Percentiles rank a stretch among this genome's conserved stretches.
phyloP scores from a whole-genome alignment of 371 early-diverging fungal species.

The Neoconidiobolus thromboides region DNA sequence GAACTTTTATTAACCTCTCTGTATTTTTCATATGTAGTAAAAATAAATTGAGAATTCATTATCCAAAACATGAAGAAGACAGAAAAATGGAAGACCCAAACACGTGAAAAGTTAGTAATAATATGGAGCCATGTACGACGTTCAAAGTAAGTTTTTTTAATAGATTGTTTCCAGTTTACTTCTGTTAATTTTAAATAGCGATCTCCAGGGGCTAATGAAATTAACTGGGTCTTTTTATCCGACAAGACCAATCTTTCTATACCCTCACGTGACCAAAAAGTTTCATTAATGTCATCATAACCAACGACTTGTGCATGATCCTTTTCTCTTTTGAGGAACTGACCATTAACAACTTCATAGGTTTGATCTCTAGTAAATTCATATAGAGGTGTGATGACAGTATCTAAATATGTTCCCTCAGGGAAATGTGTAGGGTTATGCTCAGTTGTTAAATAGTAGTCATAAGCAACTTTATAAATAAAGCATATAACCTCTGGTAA shows the following conservation, averaged over 20 bases:
- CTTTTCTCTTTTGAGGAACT: constrained; percentile 51
- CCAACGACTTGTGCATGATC: constrained; percentile 68
- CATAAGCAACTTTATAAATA: constrained; percentile 53
- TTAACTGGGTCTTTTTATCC: constrained; percentile 23
- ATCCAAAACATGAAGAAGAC: constrained; percentile 67
- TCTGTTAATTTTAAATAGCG: constrained; percentile 40
- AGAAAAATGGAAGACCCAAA: constrained; percentile 72
- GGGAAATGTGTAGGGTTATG: background rate
- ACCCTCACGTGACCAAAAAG: constrained; percentile 37
- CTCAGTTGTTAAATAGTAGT: constrained; percentile 18
- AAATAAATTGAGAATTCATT: constrained; percentile 48
- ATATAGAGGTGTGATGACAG: constrained; percentile 58
- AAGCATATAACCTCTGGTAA: constrained; percentile 70
- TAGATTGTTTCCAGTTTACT: constrained; percentile 49
- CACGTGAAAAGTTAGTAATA: constrained; percentile 64
- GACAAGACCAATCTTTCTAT: constrained; percentile 20
- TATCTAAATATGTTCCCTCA: constrained; percentile 40
- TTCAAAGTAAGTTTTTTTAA: constrained; percentile 74
- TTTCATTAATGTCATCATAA: constrained; percentile 79
- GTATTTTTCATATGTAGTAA: constrained; percentile 20
- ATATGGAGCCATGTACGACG: constrained; percentile 69
- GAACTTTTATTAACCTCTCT: constrained; percentile 16
- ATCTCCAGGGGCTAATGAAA: constrained; percentile 35
- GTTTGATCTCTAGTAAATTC: constrained; percentile 52
- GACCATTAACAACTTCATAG: constrained; percentile 47